Evolutionary conservation across 805 yeast genomes (phyloP), one percentile per base, ranked within the genome.

Genomic region (Cyberlindnera maritima): DNA sequence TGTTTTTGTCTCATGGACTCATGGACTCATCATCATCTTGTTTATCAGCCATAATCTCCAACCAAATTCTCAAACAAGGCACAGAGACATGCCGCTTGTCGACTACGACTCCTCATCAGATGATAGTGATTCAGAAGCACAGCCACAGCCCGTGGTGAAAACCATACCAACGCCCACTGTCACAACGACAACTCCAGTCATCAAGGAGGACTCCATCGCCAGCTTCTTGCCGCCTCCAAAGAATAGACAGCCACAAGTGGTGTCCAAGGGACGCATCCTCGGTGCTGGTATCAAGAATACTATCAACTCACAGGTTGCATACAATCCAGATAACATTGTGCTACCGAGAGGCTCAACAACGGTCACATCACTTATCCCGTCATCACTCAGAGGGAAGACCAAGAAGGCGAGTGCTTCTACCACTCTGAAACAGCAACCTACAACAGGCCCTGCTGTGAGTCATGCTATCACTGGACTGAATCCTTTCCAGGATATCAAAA

Each of bases 221-320:
- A 53, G 51, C 25, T 59, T 56, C 46, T 50, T 59, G 3, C 63
- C 63, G 6, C 44, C 53, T 11, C 63, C 63, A 17, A 53, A 54
- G 47, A 49, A 53, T 36, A 47, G 52, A 32, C 45, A 38, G 25
- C 44, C 40, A 23, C 38, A 21, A 36, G 28, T 19, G 31, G 18
- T n/a, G 11, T 23, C 52, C 10, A 46, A 46, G 17, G 50, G 49
- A 11, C 43, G 48, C 21, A 50, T 46, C 6, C 38, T 57, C 2
- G 61, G 60, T 3, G 47, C 45, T 11, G 58, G 54, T 4, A 44
- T 50, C 36, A 55, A 49, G 35, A 49, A 47, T 33, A 49, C 44
- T 3, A 48, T 55, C 5, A 46, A 37, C 36, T 39, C 57, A 1
- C 42, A 35, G 13, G 40, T 49, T 9, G 57, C 59, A 1, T 43